Evolutionary conservation across 139 green algal genomes (phyloP), one percentile per base, ranked within the genome.

Genomic region (Coelastrella sp.): DNA sequence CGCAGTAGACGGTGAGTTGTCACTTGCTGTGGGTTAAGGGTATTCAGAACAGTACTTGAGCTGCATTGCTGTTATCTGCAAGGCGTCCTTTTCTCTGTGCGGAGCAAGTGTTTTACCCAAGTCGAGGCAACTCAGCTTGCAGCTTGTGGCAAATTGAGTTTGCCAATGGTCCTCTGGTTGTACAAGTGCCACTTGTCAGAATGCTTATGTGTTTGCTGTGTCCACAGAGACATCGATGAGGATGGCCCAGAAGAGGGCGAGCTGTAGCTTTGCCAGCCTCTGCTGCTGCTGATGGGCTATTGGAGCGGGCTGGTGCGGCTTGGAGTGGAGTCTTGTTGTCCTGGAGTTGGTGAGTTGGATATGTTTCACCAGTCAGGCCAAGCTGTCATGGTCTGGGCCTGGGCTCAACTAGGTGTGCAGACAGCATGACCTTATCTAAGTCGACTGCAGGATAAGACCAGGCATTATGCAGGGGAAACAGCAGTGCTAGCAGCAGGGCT

Each of bases 161-260:
- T 49, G 35, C 35, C 35, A 49, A 49, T 49, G 35, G 35, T 49
- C 35, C 35, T 49, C 35, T 49, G 35, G 1, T 49, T 49, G 35
- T 49, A 49, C 17, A 76, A 11, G 68, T 76, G 68, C 19, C 3
- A 10, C 68, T 76, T 8, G 24, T 10, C 8, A 5, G 22, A 49
- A 70, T 11, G 17, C 56, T 85, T 56, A 56, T 85, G 19, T 22
- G 57, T 10, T 0, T 88, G 66, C n/a, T 78, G 61, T 22, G 66
- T 9, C 35, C 66, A 35, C 49, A 88, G 84, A n/a, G 24, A 73
- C 6, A 14, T 57, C 10, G 66, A 78, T 25, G 82, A 88, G 20
- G 66, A 24, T 65, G 84, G 61, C 15, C 68, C 84, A 61, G 84
- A 88, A n/a, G 84, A 88, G 84, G 84, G 84, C 17, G 84, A 88